A percentile compares a stretch with the other conserved stretches of the same genome.
Conservation (phyloP, 2,329 filamentous ascomycete genomes). For the Zasmidium angulare region DNA sequence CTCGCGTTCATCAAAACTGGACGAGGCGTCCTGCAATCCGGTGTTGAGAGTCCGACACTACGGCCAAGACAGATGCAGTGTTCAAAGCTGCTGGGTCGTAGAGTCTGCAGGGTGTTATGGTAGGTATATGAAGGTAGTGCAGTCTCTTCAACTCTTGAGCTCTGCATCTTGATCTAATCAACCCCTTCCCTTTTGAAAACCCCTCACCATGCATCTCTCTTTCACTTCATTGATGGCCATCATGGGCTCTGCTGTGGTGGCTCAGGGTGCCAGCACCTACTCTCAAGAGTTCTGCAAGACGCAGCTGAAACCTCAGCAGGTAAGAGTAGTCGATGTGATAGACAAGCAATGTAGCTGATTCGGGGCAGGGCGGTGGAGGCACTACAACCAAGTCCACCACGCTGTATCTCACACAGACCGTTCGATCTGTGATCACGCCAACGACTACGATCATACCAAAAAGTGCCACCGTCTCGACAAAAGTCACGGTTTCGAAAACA, state of each 20-base stretch:
- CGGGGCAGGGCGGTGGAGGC: background rate
- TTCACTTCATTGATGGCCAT: background rate
- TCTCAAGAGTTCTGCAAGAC: constrained; percentile 7
- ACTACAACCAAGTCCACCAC: constrained; percentile 7
- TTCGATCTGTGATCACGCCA: background rate
- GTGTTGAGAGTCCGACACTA: background rate
- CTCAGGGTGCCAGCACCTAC: constrained; percentile 1
- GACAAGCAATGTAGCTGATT: background rate
- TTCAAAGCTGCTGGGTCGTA: background rate
- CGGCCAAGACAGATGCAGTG: background rate
- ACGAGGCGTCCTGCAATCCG: background rate
- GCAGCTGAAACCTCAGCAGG: background rate
- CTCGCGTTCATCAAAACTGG: background rate
- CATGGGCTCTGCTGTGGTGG: background rate
- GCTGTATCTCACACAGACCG: constrained; percentile 1
- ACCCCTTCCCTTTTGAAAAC: background rate
- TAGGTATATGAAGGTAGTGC: background rate
- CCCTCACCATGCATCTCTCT: background rate
- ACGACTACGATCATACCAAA: background rate
- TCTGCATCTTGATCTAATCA: too few relatives aligned
- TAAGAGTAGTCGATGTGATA: background rate
- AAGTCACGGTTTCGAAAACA: background rate
- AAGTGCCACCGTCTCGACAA: background rate
- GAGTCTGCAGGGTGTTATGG: background rate
- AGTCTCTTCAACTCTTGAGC: too few relatives aligned